Percentiles rank a stretch among this genome's conserved stretches.
Conservation (phyloP, 2,329 filamentous ascomycete species). For the Trichophaea hybrida region DNA sequence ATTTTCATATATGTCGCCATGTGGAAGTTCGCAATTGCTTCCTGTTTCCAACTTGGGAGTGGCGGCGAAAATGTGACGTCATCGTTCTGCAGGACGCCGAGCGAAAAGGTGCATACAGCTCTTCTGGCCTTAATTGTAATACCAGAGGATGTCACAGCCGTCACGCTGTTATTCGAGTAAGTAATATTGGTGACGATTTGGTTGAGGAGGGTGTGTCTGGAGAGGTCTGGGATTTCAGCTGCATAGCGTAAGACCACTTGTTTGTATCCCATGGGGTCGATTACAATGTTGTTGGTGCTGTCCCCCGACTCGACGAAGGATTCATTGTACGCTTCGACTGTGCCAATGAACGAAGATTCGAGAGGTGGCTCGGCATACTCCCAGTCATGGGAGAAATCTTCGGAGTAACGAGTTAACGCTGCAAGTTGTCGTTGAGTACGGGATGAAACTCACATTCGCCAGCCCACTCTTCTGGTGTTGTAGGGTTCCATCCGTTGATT, state of each 20-base stretch:
- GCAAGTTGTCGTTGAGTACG: not conserved
- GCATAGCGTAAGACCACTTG: constrained; percentile 18
- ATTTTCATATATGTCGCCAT: constrained; percentile 64
- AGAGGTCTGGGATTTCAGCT: constrained; percentile 16
- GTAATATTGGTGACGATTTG: constrained; percentile 29
- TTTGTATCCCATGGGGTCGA: constrained; percentile 21
- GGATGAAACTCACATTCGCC: constrained; percentile 38
- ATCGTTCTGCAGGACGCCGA: constrained; percentile 52
- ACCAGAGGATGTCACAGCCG: constrained; percentile 30
- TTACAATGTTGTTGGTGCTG: constrained; percentile 19
- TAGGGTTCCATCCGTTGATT: constrained; percentile 49
- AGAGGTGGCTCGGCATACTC: constrained; percentile 44
- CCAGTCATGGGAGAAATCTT: constrained; percentile 41
- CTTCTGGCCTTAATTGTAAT: constrained; percentile 40
- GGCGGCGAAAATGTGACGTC: constrained; percentile 43
- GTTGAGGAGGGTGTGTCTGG: constrained; percentile 28
- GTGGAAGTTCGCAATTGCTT: constrained; percentile 47
- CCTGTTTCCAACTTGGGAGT: constrained; percentile 50
- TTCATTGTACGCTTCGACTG: constrained; percentile 19
- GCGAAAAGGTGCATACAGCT: constrained; percentile 52
- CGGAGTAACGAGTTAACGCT: not conserved
- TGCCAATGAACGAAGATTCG: constrained; percentile 22
- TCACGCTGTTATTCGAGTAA: constrained; percentile 24
- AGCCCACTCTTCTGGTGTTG: constrained; percentile 42
- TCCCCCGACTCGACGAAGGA: constrained; percentile 22